Percentiles rank a stretch among this genome's conserved stretches.
Evolutionary conservation across 306 rosid species (phyloP).

Genomic region (Heteromeles arbutifolia): DNA sequence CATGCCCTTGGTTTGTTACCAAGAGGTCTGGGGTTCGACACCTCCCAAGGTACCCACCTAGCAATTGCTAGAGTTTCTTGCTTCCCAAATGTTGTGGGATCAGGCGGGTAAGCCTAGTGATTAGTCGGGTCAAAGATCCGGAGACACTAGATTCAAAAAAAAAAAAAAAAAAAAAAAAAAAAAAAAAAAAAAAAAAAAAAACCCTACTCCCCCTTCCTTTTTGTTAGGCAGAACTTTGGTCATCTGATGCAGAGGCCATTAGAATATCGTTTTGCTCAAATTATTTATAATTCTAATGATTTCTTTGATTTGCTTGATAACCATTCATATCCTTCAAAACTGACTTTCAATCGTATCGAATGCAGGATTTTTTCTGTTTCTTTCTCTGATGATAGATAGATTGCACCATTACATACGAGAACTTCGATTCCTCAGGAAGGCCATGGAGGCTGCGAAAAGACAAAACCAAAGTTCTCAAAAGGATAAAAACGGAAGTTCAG

Average conservation of each 20-base stretch:
- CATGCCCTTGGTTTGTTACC: no score
- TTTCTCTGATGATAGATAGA: constrained; percentile 80
- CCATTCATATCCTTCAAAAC: constrained; percentile 1
- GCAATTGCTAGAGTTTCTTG: no score
- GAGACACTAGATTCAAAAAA: no score
- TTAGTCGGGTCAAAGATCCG: no score
- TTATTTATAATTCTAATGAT: not conserved
- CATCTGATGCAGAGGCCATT: not conserved
- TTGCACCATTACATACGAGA: constrained; percentile 88
- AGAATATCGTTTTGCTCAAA: not conserved
- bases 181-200: no score
- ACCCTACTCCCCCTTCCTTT: no score
- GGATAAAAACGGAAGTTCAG: constrained; percentile 39
- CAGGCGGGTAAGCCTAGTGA: no score
- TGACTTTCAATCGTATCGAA: constrained; percentile 3
- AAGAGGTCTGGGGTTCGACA: no score
- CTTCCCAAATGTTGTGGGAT: no score
- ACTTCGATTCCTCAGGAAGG: constrained; percentile 75
- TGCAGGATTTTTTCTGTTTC: constrained; percentile 83
- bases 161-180: no score
- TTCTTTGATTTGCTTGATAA: not conserved
- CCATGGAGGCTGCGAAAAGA: constrained; percentile 87
- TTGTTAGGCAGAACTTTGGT: not conserved
- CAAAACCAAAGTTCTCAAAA: constrained; percentile 69
- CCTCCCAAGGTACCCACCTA: no score